Base-by-base conservation (phyloP, 2,329 filamentous ascomycete genomes). In the Neophaeococcomyces mojaviensis region DNA sequence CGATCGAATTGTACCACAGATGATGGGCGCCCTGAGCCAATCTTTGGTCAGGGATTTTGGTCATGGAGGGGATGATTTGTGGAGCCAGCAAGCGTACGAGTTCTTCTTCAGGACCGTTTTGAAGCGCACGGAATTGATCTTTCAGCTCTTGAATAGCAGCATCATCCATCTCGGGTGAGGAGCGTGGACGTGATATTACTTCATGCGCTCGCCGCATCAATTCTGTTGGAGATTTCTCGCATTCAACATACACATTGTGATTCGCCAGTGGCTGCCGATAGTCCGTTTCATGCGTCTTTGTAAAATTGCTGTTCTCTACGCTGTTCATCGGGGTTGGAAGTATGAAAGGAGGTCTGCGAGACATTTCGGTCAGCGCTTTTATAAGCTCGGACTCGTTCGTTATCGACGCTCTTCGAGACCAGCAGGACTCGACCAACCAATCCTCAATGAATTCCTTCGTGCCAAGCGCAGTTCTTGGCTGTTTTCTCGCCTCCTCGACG, bases 1-100 rank as follows among this genome's bases (percentile, higher is more conserved):
- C 46, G 46, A 51, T 46, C 32, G 41, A 49, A 44, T 51, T 46
- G 30, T 2, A 43, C 49, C 49, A 51, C 34, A 15, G 15, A 30
- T 49, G 49, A n/a, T 40, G 16, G 24, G 24, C 16, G 35, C 35
- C 46, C 32, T 9, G 16, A 19, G 2, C 38, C 18, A 51, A 33
- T 44, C 46, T 39, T 15, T 28, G 1, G 22, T 50, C 49, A 19
- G 49, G 49, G 5, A 50, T 2, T 12, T 6, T 36, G 1, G 26
- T 33, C 41, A 50, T 46, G 13, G 46, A 20, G 4, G 49, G 49
- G 39, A 49, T 51, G 2, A 51, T 39, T 9, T 19, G n/a, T 1
- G 32, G 32, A 12, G 16, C 46, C 19, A 51, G 36, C 4, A 46
- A 40, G 2, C 37, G 9, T 3, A 49, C 26, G 12, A 46, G 46